phyloP scores from a whole-genome alignment of 768 basidiomycete genomes.

The Strobilomyces confusus region DNA sequence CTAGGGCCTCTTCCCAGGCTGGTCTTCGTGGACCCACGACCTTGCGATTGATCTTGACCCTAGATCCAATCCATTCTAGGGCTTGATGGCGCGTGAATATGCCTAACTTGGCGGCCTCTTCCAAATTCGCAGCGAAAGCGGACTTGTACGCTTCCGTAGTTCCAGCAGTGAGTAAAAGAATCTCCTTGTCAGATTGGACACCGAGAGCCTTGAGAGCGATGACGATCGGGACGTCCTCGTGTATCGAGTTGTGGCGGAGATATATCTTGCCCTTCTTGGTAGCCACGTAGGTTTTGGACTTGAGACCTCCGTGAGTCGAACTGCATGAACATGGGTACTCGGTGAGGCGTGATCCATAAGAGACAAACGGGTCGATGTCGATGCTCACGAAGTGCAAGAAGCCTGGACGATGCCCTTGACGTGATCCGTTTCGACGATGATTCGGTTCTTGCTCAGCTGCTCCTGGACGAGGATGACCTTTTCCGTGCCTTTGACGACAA shows the following conservation, averaged over 20 bases:
- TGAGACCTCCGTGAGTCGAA: slow-evolving; percentile 78
- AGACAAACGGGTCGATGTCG: not conserved
- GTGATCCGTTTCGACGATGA: slow-evolving; percentile 93
- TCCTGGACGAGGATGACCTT: slow-evolving; percentile 99
- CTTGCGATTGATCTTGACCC: slow-evolving; percentile 83
- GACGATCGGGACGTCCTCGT: slow-evolving; percentile 95
- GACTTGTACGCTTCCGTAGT: slow-evolving; percentile 84
- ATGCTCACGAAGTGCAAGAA: slow-evolving; percentile 88
- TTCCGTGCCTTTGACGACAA: slow-evolving; percentile 98
- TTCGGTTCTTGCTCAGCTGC: slow-evolving; percentile 97
- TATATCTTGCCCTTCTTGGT: slow-evolving; percentile 95
- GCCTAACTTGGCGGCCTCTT: slow-evolving; percentile 89
- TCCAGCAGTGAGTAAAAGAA: slow-evolving; percentile 89
- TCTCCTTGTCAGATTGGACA: slow-evolving; percentile 96
- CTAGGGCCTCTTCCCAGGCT: slow-evolving; percentile 91
- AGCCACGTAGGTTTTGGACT: slow-evolving; percentile 96
- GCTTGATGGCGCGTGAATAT: slow-evolving; percentile 93
- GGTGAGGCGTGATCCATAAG: slow-evolving; percentile 7
- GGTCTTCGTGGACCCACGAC: slow-evolving; percentile 80
- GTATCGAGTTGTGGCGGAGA: slow-evolving; percentile 94
- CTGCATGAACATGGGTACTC: slow-evolving; percentile 34
- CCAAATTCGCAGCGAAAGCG: slow-evolving; percentile 85
- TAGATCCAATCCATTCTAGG: slow-evolving; percentile 89
- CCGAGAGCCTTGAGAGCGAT: slow-evolving; percentile 96
- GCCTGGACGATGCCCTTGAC: slow-evolving; percentile 90